Evolutionary conservation across 2,329 filamentous ascomycete genomes (phyloP).

Genomic region (Penicillium crustosum): DNA sequence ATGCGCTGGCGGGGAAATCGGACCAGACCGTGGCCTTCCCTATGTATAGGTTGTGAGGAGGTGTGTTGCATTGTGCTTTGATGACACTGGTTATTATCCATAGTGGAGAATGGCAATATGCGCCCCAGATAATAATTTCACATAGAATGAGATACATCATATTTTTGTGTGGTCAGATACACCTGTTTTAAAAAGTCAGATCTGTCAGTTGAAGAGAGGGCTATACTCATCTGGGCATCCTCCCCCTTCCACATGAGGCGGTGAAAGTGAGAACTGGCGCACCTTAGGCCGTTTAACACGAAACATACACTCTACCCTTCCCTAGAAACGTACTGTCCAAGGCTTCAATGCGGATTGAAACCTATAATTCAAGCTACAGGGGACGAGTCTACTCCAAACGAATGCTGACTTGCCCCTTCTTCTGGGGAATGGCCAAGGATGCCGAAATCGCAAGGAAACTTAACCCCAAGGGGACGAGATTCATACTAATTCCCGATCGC

Average conservation of each 20-base stretch:
- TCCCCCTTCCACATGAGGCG: background rate
- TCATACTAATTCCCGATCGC: no score
- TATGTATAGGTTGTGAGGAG: background rate
- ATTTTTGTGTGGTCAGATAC: background rate
- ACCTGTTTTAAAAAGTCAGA: background rate
- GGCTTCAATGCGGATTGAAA: background rate
- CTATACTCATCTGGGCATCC: background rate
- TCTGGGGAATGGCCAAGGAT: background rate
- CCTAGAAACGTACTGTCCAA: background rate
- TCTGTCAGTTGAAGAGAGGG: background rate
- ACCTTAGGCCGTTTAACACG: background rate
- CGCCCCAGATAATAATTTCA: background rate
- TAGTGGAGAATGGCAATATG: conserved; percentile 21
- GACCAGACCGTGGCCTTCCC: background rate
- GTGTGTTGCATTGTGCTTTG: conserved; percentile 7
- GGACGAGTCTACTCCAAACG: background rate
- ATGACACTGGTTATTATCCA: background rate
- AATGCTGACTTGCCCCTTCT: background rate
- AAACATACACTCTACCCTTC: background rate
- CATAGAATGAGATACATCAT: conserved; percentile 4
- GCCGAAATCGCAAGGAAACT: background rate
- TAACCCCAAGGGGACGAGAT: background rate
- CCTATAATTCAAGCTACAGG: background rate
- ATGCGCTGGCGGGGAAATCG: conserved; percentile 12
- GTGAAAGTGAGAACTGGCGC: background rate